These are phyloP conservation scores for Helminthosporium solani DNA, from an alignment of 2,329 filamentous ascomycete species.

Conservation along the genomic window DNA sequence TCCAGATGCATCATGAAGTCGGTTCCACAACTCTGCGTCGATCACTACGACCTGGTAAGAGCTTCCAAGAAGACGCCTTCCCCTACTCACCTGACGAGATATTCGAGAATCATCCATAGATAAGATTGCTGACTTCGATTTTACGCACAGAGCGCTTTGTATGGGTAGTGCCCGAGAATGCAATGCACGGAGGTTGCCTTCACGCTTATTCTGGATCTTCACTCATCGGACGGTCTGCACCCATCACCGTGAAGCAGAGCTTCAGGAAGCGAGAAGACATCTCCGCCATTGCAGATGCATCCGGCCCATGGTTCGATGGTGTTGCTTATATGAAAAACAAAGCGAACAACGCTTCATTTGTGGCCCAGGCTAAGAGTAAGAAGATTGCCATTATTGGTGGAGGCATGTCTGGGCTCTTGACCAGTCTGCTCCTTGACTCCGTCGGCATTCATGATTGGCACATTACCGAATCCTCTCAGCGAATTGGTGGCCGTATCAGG, in stretches of 20 bases:
- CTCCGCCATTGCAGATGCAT: slow-evolving; percentile 54
- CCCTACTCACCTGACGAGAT: no score
- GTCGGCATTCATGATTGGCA: slow-evolving; percentile 61
- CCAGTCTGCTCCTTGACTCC: slow-evolving; percentile 49
- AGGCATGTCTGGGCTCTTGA: slow-evolving; percentile 67
- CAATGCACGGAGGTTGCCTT: slow-evolving; percentile 44
- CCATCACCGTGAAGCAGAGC: slow-evolving; percentile 40
- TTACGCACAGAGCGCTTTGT: slow-evolving; percentile 45
- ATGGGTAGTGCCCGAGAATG: slow-evolving; percentile 49
- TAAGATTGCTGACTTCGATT: no score
- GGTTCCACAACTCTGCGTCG: slow-evolving; percentile 41
- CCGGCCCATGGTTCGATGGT: slow-evolving; percentile 67
- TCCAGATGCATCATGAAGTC: slow-evolving; percentile 48
- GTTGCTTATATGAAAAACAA: slow-evolving; percentile 60
- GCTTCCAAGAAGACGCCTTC: no score
- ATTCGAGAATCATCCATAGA: no score
- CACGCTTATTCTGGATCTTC: slow-evolving; percentile 46
- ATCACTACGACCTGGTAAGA: slow-evolving; percentile 36
- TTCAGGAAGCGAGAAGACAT: slow-evolving; percentile 42
- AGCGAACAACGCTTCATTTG: slow-evolving; percentile 55
- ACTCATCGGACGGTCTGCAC: slow-evolving; percentile 47
- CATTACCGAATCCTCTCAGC: slow-evolving; percentile 61
- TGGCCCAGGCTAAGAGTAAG: slow-evolving; percentile 57
- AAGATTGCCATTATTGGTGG: slow-evolving; percentile 64
- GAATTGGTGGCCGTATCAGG: slow-evolving; percentile 61